These are phyloP conservation scores for Suillus bovinus DNA, from an alignment of 768 basidiomycete species.

Conservation along the genomic window DNA sequence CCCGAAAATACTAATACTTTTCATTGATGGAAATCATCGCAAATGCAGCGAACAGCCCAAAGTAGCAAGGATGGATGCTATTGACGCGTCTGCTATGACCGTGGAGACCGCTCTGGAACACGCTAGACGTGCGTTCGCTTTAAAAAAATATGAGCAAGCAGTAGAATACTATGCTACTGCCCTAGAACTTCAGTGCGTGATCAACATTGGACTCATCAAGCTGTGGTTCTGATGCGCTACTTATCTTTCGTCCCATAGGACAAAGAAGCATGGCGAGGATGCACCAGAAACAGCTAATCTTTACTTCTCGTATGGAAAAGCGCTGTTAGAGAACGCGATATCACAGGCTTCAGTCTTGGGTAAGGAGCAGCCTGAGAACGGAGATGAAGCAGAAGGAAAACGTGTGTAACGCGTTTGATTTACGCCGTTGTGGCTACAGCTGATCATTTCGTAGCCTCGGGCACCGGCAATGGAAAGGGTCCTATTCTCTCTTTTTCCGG, in stretches of 20 bases:
- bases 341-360: slow-evolving; percentile 85
- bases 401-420: slow-evolving; percentile 23
- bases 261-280: slow-evolving; percentile 74
- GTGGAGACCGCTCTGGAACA: slow-evolving; percentile 68
- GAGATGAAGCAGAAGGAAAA: slow-evolving; percentile 43
- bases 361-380: slow-evolving; percentile 72
- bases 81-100: slow-evolving; percentile 34
- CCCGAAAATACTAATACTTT: background rate
- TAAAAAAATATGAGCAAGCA: slow-evolving; percentile 83
- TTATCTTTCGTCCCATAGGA: slow-evolving; percentile 44
- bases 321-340: slow-evolving; percentile 91
- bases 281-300: slow-evolving; percentile 84
- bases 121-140: slow-evolving; percentile 86
- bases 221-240: slow-evolving; percentile 18
- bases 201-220: slow-evolving; percentile 20
- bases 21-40: background rate
- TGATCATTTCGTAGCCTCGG: slow-evolving; percentile 26
- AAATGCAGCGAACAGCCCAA: slow-evolving; percentile 16
- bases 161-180: slow-evolving; percentile 83
- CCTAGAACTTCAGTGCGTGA: slow-evolving; percentile 78
- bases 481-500: slow-evolving; percentile 80
- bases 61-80: background rate
- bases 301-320: slow-evolving; percentile 90
- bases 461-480: slow-evolving; percentile 43
- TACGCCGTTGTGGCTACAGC: slow-evolving; percentile 2